A percentile compares a stretch with the other conserved stretches of the same genome.
phyloP scores from a whole-genome alignment of 495 filamentous ascomycete genomes.

The Lentithecium fluviatile region DNA sequence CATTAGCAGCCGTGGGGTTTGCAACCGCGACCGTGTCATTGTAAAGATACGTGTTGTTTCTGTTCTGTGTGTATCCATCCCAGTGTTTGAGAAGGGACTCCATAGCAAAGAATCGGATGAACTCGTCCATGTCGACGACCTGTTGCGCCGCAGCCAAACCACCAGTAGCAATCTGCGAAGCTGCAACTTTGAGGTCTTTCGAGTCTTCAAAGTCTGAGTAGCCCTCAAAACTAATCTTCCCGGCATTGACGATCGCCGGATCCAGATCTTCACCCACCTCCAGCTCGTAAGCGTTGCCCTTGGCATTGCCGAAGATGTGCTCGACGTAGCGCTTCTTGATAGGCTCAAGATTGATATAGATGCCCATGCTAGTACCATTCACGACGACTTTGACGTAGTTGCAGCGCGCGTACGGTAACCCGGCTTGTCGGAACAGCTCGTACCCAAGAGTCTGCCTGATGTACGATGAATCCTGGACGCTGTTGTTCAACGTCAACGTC shows the following conservation, averaged over 20 bases:
- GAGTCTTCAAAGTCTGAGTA: conserved; percentile 11
- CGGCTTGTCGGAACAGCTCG: conserved; percentile 15
- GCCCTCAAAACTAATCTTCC: conserved; percentile 13
- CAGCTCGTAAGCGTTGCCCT: conserved; percentile 19
- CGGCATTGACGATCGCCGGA: neutral
- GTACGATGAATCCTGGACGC: conserved; percentile 9
- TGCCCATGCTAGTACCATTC: conserved; percentile 13
- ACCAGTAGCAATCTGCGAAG: conserved; percentile 4
- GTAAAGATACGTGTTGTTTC: conserved; percentile 20
- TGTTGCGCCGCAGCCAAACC: conserved; percentile 7
- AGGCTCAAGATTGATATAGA: conserved; percentile 17
- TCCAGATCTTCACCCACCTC: conserved; percentile 13
- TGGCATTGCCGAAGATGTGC: conserved; percentile 16
- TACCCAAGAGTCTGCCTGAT: conserved; percentile 16
- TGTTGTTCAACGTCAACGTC: conserved; percentile 13
- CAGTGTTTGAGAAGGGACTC: conserved; percentile 17
- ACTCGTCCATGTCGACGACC: conserved; percentile 6
- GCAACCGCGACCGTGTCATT: conserved; percentile 11
- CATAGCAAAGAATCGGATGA: conserved; percentile 8
- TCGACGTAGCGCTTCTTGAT: conserved; percentile 16
- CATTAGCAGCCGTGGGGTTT: conserved; percentile 3
- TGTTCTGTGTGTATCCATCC: conserved; percentile 16
- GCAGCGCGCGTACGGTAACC: conserved; percentile 11
- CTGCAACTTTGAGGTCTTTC: conserved; percentile 11
- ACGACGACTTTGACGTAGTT: conserved; percentile 18